Percentiles rank a stretch among this genome's conserved stretches.
phyloP scores from a whole-genome alignment of 2,329 filamentous ascomycete species.

The Fusarium brevicatenulatum region DNA sequence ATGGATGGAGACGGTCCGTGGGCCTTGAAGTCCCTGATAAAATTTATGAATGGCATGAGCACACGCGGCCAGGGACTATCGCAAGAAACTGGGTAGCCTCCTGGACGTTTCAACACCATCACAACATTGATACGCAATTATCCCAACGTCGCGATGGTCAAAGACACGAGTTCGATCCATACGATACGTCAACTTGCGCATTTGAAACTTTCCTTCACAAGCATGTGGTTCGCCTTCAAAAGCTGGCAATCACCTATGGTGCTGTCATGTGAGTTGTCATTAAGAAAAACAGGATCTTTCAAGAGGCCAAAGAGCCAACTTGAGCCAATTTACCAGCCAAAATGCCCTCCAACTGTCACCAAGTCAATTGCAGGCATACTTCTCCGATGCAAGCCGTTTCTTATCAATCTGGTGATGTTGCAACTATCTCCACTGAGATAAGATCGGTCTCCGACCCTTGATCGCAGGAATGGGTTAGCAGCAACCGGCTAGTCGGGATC shows the following conservation, averaged over 20 bases:
- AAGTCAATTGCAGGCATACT: not conserved
- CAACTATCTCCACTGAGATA: constrained; percentile 20
- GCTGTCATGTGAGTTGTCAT: not conserved
- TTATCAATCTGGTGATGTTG: constrained; percentile 37
- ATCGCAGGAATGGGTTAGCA: constrained; percentile 25
- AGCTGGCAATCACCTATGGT: not conserved
- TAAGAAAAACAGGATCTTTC: not conserved
- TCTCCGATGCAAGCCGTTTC: not conserved
- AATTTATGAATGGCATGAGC: constrained; percentile 14
- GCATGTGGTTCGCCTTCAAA: not conserved
- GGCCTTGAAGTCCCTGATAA: not conserved
- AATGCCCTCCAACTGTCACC: not conserved
- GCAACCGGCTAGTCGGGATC: not conserved
- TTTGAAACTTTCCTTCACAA: not conserved
- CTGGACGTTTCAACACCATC: not conserved
- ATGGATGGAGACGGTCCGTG: constrained; percentile 10
- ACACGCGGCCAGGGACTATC: constrained; percentile 15
- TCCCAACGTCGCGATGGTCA: not conserved
- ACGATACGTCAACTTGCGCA: not conserved
- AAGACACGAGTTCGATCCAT: not conserved
- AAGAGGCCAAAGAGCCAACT: not conserved
- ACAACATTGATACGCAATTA: not conserved
- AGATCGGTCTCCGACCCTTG: constrained; percentile 20
- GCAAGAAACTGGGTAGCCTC: not conserved
- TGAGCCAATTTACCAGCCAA: not conserved